phyloP scores from a whole-genome alignment of 78 protist genomes.

The Dictyostelium intermedium region DNA sequence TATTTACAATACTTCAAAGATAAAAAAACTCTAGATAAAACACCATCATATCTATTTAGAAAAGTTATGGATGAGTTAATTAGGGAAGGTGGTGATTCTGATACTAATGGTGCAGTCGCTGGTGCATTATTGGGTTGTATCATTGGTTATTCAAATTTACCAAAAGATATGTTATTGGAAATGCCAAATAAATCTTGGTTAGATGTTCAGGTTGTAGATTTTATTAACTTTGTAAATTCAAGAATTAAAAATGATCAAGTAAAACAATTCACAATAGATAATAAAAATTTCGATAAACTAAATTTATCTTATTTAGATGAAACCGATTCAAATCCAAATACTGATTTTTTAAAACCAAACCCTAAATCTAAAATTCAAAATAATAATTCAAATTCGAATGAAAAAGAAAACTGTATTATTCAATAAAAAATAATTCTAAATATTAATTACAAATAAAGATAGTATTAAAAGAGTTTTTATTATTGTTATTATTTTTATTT shows the following conservation, averaged over 20 bases:
- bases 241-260: not conserved
- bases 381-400: not conserved
- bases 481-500: no score
- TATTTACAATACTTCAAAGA: not conserved
- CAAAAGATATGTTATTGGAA: slow-evolving; percentile 68
- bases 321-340: not conserved
- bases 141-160: slow-evolving; percentile 79
- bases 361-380: not conserved
- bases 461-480: no score
- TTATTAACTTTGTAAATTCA: not conserved
- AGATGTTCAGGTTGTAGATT: not conserved
- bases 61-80: slow-evolving; percentile 29
- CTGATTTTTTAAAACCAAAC: not conserved
- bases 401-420: not conserved
- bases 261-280: not conserved
- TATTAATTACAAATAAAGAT: no score
- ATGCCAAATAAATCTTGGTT: slow-evolving; percentile 62
- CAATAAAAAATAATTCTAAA: not conserved
- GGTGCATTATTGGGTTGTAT: slow-evolving; percentile 78
- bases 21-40: not conserved
- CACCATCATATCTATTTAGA: not conserved
- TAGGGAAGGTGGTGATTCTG: slow-evolving; percentile 81
- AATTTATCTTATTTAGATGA: not conserved
- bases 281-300: not conserved
- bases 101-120: slow-evolving; percentile 77